phyloP scores from a whole-genome alignment of 768 basidiomycete genomes.

The Boletellus sp. region DNA sequence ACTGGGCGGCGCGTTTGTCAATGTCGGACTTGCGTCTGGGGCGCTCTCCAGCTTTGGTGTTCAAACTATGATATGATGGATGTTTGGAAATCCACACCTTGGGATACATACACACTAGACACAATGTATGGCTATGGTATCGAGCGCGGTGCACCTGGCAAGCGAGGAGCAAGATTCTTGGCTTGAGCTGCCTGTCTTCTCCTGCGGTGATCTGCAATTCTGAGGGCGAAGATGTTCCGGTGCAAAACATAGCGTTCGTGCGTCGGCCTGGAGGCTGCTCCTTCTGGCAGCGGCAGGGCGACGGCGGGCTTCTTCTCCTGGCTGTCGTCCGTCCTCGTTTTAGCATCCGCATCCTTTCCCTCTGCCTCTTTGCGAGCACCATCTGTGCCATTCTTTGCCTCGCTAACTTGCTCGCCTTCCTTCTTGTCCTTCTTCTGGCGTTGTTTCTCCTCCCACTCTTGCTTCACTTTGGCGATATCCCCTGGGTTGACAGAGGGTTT shows the following conservation, averaged over 20 bases:
- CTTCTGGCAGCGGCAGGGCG: slow-evolving; percentile 26
- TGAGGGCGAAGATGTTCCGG: slow-evolving; percentile 77
- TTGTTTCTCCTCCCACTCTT: slow-evolving; percentile 77
- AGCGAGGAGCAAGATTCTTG: slow-evolving; percentile 65
- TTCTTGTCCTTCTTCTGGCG: slow-evolving; percentile 53
- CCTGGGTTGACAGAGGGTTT: slow-evolving; percentile 47
- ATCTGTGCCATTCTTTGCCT: slow-evolving; percentile 26
- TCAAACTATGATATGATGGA: slow-evolving; percentile 54
- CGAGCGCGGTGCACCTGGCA: slow-evolving; percentile 58
- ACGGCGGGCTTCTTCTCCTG: slow-evolving; percentile 21
- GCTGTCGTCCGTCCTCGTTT: slow-evolving; percentile 27
- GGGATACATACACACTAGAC: neutral
- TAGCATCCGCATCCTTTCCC: slow-evolving; percentile 32
- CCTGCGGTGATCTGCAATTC: slow-evolving; percentile 70
- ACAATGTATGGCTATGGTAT: slow-evolving; percentile 8
- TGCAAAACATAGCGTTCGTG: slow-evolving; percentile 83
- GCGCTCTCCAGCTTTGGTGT: slow-evolving; percentile 83
- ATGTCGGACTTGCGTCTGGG: slow-evolving; percentile 71
- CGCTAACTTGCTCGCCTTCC: slow-evolving; percentile 29
- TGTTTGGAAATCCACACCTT: neutral
- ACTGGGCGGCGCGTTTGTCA: slow-evolving; percentile 72
- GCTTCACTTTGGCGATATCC: slow-evolving; percentile 74
- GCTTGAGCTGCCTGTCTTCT: slow-evolving; percentile 62
- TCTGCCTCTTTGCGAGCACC: slow-evolving; percentile 24
- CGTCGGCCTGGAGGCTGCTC: slow-evolving; percentile 38